Base-by-base conservation (phyloP, 2,329 filamentous ascomycete species). In the Fusarium secorum region DNA sequence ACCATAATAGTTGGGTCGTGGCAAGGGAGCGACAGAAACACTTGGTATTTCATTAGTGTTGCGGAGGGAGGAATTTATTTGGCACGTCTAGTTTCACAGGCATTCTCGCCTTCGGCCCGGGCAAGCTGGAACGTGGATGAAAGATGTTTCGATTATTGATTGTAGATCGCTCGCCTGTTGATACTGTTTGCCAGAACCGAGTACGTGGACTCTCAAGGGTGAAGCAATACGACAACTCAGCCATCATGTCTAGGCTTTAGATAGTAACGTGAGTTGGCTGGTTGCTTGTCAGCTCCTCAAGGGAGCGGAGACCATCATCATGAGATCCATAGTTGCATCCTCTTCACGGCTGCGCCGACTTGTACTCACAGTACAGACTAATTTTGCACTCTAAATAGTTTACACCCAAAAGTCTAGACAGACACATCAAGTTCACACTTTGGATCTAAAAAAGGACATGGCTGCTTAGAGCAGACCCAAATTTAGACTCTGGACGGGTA, bases 391-490 rank as follows among this genome's bases (percentile, higher is more conserved):
- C 64, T 62, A 28, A 33, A 60, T 55, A 65, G 59, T 71, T 49
- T 39, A 61, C 35, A 28, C 15, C 20, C 32, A 44, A 42, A 53
- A 54, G 36, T 62, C 51, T 22, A 35, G 45, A 42, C 39, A 54
- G 22, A 49, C 35, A 36, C 30, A 60, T 44, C 53, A 28, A 55
- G 54, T 69, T 68, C 44, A 39, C 26, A 32, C 48, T 54, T 49
- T 39, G 32, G 38, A 59, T 55, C 64, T 60, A 65, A 68, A 68
- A 65, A 54, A 41, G 66, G 54, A 58, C 30, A 35, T 62, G 56
- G 61, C 54, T 45, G 70, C 60, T 74, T 70, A 73, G 59, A 71
- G 41, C 42, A 72, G 64, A 66, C 33, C 69, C 66, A 73, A 75
- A 72, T 73, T 71, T 74, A 66, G 61, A 59, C 60, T 74, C 64